Evolutionary conservation across 257 asterid species (phyloP).

Genomic region (Mitragyna speciosa): DNA sequence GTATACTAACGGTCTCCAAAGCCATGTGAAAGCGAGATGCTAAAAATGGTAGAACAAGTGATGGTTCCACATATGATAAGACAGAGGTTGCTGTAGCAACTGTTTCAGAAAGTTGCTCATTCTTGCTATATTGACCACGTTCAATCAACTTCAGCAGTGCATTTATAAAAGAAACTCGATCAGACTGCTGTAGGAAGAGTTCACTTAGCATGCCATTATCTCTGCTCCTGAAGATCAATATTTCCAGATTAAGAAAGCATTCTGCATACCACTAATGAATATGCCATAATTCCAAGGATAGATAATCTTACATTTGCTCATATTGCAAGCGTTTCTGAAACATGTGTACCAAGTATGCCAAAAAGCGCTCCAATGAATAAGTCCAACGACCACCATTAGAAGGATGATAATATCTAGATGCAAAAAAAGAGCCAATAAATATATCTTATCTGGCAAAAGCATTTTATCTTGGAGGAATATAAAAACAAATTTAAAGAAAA

Average conservation of each 20-base stretch:
- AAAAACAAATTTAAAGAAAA: constrained; percentile 31
- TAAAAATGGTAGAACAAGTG: constrained; percentile 88
- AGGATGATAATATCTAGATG: constrained; percentile 91
- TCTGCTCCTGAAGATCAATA: constrained; percentile 60
- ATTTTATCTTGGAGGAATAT: not conserved
- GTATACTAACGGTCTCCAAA: constrained; percentile 86
- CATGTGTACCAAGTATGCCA: constrained; percentile 74
- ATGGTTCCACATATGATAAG: constrained; percentile 91
- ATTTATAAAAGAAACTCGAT: constrained; percentile 76
- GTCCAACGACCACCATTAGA: constrained; percentile 99
- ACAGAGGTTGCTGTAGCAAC: constrained; percentile 92
- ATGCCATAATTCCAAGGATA: not conserved
- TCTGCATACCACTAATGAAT: not conserved
- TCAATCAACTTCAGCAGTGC: constrained; percentile 80
- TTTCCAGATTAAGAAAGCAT: constrained; percentile 20
- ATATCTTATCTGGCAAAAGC: constrained; percentile 5
- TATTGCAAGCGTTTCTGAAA: constrained; percentile 83
- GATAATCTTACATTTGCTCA: constrained; percentile 78
- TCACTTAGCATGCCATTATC: constrained; percentile 50
- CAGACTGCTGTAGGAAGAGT: constrained; percentile 58
- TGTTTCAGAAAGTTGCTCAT: constrained; percentile 87
- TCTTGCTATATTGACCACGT: constrained; percentile 98
- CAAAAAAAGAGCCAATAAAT: constrained; percentile 3
- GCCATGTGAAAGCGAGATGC: constrained; percentile 97
- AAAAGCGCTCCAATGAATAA: constrained; percentile 72